Evolutionary conservation across 192 early-diverging fungal species (phyloP).

Genomic region (Cladochytrium replicatum): DNA sequence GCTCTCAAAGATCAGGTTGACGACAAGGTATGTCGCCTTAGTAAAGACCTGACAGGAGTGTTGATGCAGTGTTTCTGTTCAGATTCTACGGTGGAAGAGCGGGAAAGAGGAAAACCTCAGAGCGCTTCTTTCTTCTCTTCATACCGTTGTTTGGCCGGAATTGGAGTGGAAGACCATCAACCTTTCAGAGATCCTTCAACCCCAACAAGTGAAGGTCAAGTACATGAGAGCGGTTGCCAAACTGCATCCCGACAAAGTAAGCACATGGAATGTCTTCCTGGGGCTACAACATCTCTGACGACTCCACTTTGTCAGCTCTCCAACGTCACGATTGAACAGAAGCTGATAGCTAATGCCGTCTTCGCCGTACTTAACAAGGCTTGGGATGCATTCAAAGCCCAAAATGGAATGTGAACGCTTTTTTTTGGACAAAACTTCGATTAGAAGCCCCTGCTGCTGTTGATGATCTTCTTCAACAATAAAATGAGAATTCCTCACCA

Average conservation of each 20-base stretch:
- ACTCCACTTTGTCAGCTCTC: slow-evolving; percentile 31
- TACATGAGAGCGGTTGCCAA: slow-evolving; percentile 90
- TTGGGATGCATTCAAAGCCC: slow-evolving; percentile 86
- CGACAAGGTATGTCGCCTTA: slow-evolving; percentile 36
- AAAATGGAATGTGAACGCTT: slow-evolving; percentile 60
- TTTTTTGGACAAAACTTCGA: too few relatives aligned
- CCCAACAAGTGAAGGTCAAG: slow-evolving; percentile 75
- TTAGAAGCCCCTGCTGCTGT: too few relatives aligned
- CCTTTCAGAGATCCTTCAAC: slow-evolving; percentile 76
- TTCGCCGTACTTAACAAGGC: slow-evolving; percentile 87
- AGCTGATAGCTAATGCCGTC: slow-evolving; percentile 76
- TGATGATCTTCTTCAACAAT: too few relatives aligned
- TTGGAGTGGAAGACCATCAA: slow-evolving; percentile 62
- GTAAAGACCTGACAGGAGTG: not conserved
- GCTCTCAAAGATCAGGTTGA: slow-evolving; percentile 72
- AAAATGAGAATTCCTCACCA: too few relatives aligned
- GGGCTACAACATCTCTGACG: slow-evolving; percentile 2
- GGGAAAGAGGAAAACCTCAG: slow-evolving; percentile 89
- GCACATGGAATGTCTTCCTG: not conserved
- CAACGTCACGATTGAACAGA: slow-evolving; percentile 65
- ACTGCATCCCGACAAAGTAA: slow-evolving; percentile 89
- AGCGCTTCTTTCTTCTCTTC: slow-evolving; percentile 73
- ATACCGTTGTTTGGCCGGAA: slow-evolving; percentile 69
- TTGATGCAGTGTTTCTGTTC: not conserved
- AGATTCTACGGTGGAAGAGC: slow-evolving; percentile 60